Percentiles rank a stretch among this genome's conserved stretches.
Conservation (phyloP, 2,329 filamentous ascomycete genomes). For the Diaporthe citri region DNA sequence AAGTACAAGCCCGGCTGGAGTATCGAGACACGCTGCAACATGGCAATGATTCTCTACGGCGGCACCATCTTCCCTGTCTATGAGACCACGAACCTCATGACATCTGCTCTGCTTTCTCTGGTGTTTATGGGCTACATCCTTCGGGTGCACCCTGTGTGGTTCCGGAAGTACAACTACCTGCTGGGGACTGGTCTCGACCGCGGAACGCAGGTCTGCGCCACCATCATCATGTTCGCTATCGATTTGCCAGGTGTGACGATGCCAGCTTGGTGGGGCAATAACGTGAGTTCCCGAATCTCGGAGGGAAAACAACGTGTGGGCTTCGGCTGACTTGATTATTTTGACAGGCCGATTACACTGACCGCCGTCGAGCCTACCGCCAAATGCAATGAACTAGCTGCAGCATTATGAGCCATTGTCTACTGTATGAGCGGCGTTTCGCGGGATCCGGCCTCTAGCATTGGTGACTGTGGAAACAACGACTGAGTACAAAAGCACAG, state of each 20-base stretch:
- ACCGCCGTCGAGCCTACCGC: constrained; percentile 44
- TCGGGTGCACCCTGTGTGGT: constrained; percentile 51
- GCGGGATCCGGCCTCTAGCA: too few species aligned
- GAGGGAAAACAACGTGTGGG: background rate
- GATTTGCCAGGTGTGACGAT: constrained; percentile 46
- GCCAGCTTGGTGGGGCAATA: constrained; percentile 49
- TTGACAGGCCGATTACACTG: constrained; percentile 36
- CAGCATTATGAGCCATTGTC: too few species aligned
- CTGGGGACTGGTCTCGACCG: constrained; percentile 55
- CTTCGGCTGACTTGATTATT: background rate
- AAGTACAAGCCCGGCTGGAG: constrained; percentile 46
- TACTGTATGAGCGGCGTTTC: too few species aligned
- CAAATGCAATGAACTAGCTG: constrained; percentile 41
- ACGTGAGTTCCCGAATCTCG: constrained; percentile 37
- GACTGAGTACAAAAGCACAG: background rate
- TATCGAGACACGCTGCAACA: constrained; percentile 47
- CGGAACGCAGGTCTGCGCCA: constrained; percentile 48
- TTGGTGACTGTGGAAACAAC: background rate
- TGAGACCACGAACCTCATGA: constrained; percentile 47
- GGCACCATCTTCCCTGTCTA: constrained; percentile 46
- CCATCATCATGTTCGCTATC: constrained; percentile 47
- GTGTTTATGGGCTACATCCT: constrained; percentile 50
- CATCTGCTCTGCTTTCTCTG: constrained; percentile 43
- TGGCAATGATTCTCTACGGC: constrained; percentile 47
- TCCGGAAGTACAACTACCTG: constrained; percentile 59